A percentile compares a stretch with the other conserved stretches of the same genome.
Evolutionary conservation across 83 land plant genomes (phyloP).

Genomic region (Picea abies): DNA sequence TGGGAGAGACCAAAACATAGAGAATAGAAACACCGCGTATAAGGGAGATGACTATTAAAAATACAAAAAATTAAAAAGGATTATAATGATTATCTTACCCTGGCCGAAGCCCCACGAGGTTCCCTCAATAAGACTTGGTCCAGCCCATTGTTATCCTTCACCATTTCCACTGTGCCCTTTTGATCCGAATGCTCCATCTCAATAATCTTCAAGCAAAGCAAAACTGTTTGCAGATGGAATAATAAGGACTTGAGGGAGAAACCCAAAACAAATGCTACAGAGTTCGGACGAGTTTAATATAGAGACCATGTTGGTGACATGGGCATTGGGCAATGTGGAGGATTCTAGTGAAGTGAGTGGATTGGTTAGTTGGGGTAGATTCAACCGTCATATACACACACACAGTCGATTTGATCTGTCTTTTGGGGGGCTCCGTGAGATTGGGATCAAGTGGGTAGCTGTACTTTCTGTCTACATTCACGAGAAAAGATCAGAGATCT

Average conservation of each 20-base stretch:
- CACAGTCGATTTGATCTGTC: slow-evolving; percentile 7
- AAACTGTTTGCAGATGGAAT: background rate
- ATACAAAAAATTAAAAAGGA: background rate
- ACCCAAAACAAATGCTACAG: background rate
- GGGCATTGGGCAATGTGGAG: background rate
- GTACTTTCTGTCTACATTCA: slow-evolving; percentile 2
- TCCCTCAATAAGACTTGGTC: slow-evolving; percentile 57
- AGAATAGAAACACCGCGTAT: background rate
- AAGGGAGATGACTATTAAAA: background rate
- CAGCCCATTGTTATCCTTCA: slow-evolving; percentile 67
- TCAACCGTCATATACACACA: background rate
- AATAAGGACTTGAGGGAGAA: background rate
- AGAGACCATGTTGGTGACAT: background rate
- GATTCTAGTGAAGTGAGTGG: background rate
- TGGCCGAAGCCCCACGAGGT: slow-evolving; percentile 67
- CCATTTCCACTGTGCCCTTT: slow-evolving; percentile 38
- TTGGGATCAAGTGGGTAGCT: slow-evolving; percentile 6
- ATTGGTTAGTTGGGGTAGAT: background rate
- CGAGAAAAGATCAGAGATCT: background rate
- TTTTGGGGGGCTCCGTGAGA: background rate
- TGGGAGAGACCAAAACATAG: background rate
- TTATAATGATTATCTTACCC: slow-evolving; percentile 29
- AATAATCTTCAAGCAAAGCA: background rate
- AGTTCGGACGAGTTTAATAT: background rate
- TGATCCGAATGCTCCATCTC: slow-evolving; percentile 66